Base-by-base conservation (phyloP, 441 rosid genomes). In the Adansonia gregorii region DNA sequence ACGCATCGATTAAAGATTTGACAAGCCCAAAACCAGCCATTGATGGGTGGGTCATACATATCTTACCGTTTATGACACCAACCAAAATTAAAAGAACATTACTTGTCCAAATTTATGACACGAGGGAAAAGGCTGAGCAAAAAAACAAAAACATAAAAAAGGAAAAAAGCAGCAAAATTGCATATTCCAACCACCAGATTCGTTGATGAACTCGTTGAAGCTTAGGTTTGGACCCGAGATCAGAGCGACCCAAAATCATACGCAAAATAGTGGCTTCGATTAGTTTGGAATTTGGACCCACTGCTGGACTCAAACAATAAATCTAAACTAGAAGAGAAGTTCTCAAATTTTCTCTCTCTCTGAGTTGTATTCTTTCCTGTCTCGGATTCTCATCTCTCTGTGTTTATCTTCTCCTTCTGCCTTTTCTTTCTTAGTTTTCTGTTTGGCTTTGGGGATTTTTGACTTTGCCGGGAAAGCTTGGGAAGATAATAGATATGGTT, bases 181-280 rank as follows among this genome's bases (percentile, higher is more conserved):
- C 52, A 58, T 5, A 60, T 14, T 5, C 7, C 39, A 12, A 15
- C 51, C 67, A 79, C 78, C 77, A 55, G 56, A 12, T 63, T 65
- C 35, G 73, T 78, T 51, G 73, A 51, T 69, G 55, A 73, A 35
- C 35, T 74, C 19, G 73, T 41, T 20, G 88, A 87, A 81, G 75
- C 85, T 77, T 87, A 82, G 88, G 84, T 79, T 31, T 55, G 52
- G 60, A 49, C 12, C 3, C 9, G 77, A 20, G 72, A 9, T 19
- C 14, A 55, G 67, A 52, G 73, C 22, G 48, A 70, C 65, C 76
- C 9, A 54, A 1, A 4, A 10, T 5, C 20, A n/a, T 19, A 59
- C 35, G 45, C 69, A 8, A 4, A 52, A 10, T 4, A 17, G 41
- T 22, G 61, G 56, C 48, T 56, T 65, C 14, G 39, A 31, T 31